phyloP scores from a whole-genome alignment of 2,329 filamentous ascomycete species.

The Shiraia sp. region DNA sequence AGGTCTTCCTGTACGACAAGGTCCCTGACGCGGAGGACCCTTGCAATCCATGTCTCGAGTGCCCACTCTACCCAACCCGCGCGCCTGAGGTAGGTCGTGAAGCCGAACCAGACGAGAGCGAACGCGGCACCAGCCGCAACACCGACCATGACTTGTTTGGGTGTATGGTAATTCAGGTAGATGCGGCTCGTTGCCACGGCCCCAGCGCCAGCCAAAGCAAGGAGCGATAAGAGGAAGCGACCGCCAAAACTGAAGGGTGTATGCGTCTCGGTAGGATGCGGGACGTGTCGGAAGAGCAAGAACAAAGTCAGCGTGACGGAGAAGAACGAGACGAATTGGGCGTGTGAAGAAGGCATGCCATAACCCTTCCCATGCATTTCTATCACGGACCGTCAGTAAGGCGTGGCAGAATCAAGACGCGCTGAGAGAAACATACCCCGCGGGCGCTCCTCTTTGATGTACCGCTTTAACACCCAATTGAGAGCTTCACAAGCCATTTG shows the following conservation, averaged over 20 bases:
- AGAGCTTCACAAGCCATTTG: slow-evolving; percentile 89
- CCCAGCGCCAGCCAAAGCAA: slow-evolving; percentile 47
- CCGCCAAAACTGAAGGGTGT: slow-evolving; percentile 64
- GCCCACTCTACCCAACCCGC: slow-evolving; percentile 73
- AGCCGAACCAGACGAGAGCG: slow-evolving; percentile 76
- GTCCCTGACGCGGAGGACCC: slow-evolving; percentile 75
- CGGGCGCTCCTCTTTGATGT: slow-evolving; percentile 91
- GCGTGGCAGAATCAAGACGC: neutral
- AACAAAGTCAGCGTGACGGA: slow-evolving; percentile 82
- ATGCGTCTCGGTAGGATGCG: slow-evolving; percentile 52
- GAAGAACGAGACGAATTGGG: slow-evolving; percentile 94
- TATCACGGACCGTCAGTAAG: slow-evolving; percentile 31
- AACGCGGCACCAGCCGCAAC: slow-evolving; percentile 70
- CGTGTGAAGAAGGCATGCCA: slow-evolving; percentile 94
- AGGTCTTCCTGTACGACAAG: slow-evolving; percentile 86
- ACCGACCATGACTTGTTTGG: slow-evolving; percentile 83
- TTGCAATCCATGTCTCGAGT: slow-evolving; percentile 66
- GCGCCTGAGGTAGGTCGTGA: slow-evolving; percentile 68
- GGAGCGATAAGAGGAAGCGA: slow-evolving; percentile 57
- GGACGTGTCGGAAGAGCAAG: slow-evolving; percentile 73
- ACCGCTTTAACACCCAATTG: slow-evolving; percentile 86
- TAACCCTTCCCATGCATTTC: slow-evolving; percentile 87
- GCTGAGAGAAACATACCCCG: slow-evolving; percentile 59
- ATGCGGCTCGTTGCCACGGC: slow-evolving; percentile 77
- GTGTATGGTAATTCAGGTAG: slow-evolving; percentile 92